Evolutionary conservation across 202 grass and related monocot genomes (phyloP).

Genomic region (Schoenoplectus triqueter): DNA sequence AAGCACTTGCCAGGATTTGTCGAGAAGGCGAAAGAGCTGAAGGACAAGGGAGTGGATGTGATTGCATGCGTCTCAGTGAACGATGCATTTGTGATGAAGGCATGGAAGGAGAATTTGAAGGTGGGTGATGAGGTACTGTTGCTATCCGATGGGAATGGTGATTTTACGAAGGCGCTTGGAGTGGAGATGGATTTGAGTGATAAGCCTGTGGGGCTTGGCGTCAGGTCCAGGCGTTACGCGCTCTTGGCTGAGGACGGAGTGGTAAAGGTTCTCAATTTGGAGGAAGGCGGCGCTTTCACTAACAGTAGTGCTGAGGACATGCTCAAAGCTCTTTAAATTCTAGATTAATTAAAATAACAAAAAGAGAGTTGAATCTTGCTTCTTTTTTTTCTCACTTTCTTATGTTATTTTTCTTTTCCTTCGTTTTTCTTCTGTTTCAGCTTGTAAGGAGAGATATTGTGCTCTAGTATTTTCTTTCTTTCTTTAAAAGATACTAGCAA

Average conservation of each 20-base stretch:
- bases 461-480: too few relatives aligned
- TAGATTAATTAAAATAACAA: constrained; percentile 7
- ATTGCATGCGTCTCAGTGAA: constrained; percentile 56
- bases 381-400: not conserved
- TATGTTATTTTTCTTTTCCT: not conserved
- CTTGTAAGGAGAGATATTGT: too few relatives aligned
- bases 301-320: constrained; percentile 54
- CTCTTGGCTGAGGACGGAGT: constrained; percentile 50
- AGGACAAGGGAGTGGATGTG: constrained; percentile 49
- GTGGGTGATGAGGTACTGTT: constrained; percentile 46
- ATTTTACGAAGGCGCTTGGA: constrained; percentile 46
- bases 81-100: constrained; percentile 60
- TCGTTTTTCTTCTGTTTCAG: not conserved
- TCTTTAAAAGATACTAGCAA: too few relatives aligned
- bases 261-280: constrained; percentile 59
- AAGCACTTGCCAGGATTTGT: constrained; percentile 56
- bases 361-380: constrained; percentile 30
- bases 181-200: constrained; percentile 53
- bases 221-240: constrained; percentile 53
- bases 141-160: constrained; percentile 56
- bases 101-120: constrained; percentile 56
- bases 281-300: constrained; percentile 59
- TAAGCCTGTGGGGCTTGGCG: constrained; percentile 48
- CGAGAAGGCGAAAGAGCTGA: constrained; percentile 50
- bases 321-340: constrained; percentile 48